Conservation (phyloP, 2,329 filamentous ascomycete genomes). For the Xenoacremonium recifei region DNA sequence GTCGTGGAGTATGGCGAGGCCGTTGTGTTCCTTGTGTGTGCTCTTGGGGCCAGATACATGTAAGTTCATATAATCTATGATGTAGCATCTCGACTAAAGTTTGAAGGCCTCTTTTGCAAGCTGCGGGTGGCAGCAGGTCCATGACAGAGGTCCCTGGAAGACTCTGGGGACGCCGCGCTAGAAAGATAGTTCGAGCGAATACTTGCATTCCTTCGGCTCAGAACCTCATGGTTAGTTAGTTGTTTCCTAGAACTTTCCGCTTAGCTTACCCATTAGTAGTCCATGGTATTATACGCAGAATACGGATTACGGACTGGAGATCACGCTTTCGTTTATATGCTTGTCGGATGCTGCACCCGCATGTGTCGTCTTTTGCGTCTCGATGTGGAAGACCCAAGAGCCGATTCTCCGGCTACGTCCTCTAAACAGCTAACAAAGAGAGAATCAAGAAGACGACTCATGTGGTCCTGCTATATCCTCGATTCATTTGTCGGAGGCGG, state of each 20-base stretch:
- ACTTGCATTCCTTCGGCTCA: not conserved
- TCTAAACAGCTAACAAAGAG: not conserved
- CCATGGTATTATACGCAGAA: slow-evolving; percentile 3
- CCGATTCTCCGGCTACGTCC: not conserved
- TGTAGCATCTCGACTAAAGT: too few relatives aligned
- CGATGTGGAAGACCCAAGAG: not conserved
- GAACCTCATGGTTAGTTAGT: not conserved
- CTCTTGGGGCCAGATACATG: not conserved
- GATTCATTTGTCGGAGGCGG: slow-evolving; percentile 4
- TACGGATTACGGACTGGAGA: slow-evolving; percentile 2
- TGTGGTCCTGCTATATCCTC: slow-evolving; percentile 5
- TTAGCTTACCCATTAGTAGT: not conserved
- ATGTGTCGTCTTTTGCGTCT: slow-evolving; percentile 4
- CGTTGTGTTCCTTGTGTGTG: not conserved
- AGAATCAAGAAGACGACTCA: slow-evolving; percentile 1
- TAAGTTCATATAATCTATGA: too few relatives aligned
- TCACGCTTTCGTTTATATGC: slow-evolving; percentile 5
- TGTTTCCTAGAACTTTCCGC: too few relatives aligned
- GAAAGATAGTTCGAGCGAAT: not conserved
- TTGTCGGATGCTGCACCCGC: slow-evolving; percentile 2
- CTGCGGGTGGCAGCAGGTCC: not conserved
- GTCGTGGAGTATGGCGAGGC: not conserved
- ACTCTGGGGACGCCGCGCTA: not conserved
- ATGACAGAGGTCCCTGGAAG: not conserved
- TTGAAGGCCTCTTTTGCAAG: too few relatives aligned